phyloP scores from a whole-genome alignment of 2,329 filamentous ascomycete genomes.

The Cordyceps cicadae region DNA sequence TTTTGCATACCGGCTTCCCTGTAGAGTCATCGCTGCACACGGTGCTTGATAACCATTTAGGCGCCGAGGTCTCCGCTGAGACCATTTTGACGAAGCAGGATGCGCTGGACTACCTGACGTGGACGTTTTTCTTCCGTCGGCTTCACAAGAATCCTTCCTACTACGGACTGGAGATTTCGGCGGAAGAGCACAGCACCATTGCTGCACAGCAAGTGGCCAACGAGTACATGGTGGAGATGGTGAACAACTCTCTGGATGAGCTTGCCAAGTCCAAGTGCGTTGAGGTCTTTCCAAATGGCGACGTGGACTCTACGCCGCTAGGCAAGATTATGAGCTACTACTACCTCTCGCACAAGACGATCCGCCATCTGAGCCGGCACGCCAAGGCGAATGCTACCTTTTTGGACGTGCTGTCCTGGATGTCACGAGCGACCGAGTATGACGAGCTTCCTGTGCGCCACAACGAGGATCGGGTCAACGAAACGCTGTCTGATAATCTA shows the following conservation, averaged over 20 bases:
- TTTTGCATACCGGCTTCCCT: conserved; percentile 93
- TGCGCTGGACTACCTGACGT: conserved; percentile 92
- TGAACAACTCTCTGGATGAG: conserved; percentile 76
- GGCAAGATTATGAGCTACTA: conserved; percentile 99
- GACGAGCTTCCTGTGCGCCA: conserved; percentile 96
- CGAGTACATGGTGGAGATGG: conserved; percentile 88
- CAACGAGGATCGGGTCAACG: conserved; percentile 97
- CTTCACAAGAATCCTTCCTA: conserved; percentile 98
- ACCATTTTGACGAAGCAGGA: conserved; percentile 94
- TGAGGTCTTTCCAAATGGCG: conserved; percentile 72
- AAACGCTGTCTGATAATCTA: conserved; percentile 73
- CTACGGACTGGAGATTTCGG: conserved; percentile 89
- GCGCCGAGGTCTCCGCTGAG: conserved; percentile 87
- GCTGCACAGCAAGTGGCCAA: conserved; percentile 81
- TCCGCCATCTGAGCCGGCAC: conserved; percentile 71
- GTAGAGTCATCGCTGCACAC: conserved; percentile 96
- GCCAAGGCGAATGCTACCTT: conserved; percentile 71
- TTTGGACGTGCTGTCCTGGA: conserved; percentile 79
- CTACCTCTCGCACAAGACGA: conserved; percentile 91
- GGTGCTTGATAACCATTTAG: conserved; percentile 92
- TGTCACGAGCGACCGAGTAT: conserved; percentile 89
- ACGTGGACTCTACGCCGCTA: conserved; percentile 80
- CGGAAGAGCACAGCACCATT: conserved; percentile 84
- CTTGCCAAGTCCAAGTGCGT: conserved; percentile 80
- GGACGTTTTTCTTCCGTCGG: conserved; percentile 98